Percentiles rank a stretch among this genome's conserved stretches.
These are phyloP conservation scores for Coemansia sp. DNA, from an alignment of 192 early-diverging fungal species.

Conservation along the genomic window DNA sequence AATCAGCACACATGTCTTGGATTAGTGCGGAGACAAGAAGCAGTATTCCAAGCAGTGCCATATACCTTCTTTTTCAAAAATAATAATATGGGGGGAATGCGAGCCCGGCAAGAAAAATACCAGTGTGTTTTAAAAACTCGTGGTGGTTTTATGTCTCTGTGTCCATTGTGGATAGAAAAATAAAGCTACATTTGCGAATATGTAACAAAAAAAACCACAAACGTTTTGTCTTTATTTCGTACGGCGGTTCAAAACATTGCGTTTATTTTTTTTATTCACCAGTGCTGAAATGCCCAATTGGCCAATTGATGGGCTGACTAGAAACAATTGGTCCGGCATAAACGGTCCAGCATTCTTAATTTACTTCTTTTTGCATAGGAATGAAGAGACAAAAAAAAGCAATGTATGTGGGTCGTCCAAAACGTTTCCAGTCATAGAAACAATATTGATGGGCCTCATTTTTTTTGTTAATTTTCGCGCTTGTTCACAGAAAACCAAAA, in stretches of 20 bases:
- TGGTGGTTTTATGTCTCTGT: neutral
- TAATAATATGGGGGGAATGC: neutral
- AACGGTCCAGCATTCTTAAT: too few relatives aligned
- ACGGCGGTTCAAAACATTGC: neutral
- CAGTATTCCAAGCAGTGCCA: neutral
- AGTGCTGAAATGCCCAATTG: neutral
- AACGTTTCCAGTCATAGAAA: too few relatives aligned
- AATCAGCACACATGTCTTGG: neutral
- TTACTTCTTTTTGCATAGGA: too few relatives aligned
- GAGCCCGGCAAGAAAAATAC: neutral
- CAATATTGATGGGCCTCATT: too few relatives aligned
- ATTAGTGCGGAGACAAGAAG: neutral
- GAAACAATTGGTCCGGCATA: too few relatives aligned
- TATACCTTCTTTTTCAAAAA: neutral
- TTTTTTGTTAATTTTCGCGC: neutral
- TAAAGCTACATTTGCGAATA: constrained; percentile 5
- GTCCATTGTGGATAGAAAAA: neutral
- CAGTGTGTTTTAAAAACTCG: neutral
- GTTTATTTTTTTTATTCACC: neutral
- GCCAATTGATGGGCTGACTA: neutral
- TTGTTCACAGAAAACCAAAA: neutral
- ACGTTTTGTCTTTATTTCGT: neutral
- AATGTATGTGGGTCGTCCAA: too few relatives aligned
- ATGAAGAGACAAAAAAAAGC: too few relatives aligned
- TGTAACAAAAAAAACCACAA: neutral